phyloP scores from a whole-genome alignment of 495 filamentous ascomycete species.

The Hypoxylon cercidicola region DNA sequence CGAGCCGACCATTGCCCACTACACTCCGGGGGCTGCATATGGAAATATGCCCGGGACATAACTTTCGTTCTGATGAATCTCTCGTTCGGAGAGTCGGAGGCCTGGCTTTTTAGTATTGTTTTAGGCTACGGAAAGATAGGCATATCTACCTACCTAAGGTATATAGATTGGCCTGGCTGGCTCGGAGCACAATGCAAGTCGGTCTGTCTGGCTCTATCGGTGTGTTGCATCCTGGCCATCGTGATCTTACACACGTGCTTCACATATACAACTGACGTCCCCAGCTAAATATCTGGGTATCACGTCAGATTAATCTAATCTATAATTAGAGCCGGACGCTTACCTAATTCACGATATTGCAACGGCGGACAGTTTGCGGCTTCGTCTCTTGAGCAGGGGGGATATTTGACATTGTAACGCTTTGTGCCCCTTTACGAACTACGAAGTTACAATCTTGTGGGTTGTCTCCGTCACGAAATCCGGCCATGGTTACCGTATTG shows the following conservation, averaged over 20 bases:
- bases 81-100: conserved; percentile 1
- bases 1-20: conserved; percentile 11
- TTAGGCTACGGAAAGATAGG: conserved; percentile 10
- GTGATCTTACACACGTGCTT: too few species aligned
- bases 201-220: not conserved
- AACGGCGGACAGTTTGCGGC: conserved; percentile 9
- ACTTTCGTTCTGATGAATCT: not conserved
- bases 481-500: conserved; percentile 14
- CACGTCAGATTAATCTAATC: not conserved
- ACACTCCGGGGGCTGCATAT: conserved; percentile 17
- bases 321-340: conserved; percentile 32
- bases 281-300: too few species aligned
- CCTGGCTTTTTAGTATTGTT: not conserved
- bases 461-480: conserved; percentile 8
- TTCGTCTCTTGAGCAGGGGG: conserved; percentile 19
- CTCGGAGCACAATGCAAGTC: not conserved
- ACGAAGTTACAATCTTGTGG: conserved; percentile 3
- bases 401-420: conserved; percentile 11
- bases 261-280: too few species aligned
- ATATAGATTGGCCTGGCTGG: conserved; percentile 3
- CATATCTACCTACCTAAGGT: conserved; percentile 12
- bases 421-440: conserved; percentile 4
- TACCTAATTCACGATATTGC: conserved; percentile 16
- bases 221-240: not conserved
- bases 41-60: conserved; percentile 12